Evolutionary conservation across 148 eudicot species (phyloP), one percentile per base, ranked within the genome.

Genomic region (Camellia granthamiana): DNA sequence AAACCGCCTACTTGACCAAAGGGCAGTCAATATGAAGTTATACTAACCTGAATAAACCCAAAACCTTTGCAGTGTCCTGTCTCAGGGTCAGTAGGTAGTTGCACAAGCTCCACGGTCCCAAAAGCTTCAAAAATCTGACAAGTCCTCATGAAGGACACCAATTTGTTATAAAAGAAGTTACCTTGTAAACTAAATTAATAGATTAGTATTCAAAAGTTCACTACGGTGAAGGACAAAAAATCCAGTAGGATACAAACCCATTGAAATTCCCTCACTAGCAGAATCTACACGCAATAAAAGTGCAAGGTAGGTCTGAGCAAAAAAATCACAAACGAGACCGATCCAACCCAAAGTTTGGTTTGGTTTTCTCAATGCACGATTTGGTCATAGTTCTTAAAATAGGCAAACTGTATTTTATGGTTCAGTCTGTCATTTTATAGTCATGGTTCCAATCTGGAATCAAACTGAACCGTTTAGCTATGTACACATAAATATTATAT

Each of bases 61-160:
- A 94, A 97, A 69, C 99, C 98, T 91, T 97, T 97, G 89, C 99
- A 97, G 46, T 97, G 96, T 54, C 99, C 99, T 21, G 95, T 89
- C 82, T 97, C 99, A 67, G 89, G 92, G 78, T 97, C 99, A 64
- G 93, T 91, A 16, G 99, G 99, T 38, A 97, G 88, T 89, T 97
- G 99, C 85, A 97, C 98, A 76, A 97, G 89, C 89, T 97, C 99
- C 81, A 97, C 97, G 11, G 95, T 93, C 58, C 99, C 99, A 90
- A 94, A 97, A 30, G 99, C 88, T 87, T 97, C 98, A 82, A 97
- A 97, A 69, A 97, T 74, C 19, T 60, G 63, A 14, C n/a, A 60
- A 60, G 63, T 18, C 63, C 63, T 19, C n/a, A 60, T 6, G 16
- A 14, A 60, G 6, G 19, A 16, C n/a, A 3, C 61, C 12, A 38